phyloP scores from a whole-genome alignment of 352 stramenopile species.

The Pythium oligandrum region DNA sequence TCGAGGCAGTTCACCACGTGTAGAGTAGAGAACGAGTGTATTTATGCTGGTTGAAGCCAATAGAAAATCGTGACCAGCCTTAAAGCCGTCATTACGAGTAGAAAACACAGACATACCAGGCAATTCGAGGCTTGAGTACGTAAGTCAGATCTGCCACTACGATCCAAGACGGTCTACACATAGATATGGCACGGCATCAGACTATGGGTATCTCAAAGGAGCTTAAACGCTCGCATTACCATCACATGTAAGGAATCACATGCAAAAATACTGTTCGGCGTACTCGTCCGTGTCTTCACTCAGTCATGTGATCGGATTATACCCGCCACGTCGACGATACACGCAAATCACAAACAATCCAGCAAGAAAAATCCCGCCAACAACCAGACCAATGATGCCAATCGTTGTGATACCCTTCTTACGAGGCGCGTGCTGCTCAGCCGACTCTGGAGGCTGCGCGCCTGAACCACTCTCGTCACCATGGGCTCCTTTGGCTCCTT shows the following conservation, averaged over 20 bases:
- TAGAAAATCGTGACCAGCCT: too few species aligned
- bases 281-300: neutral
- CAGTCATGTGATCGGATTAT: slow-evolving; percentile 37
- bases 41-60: too few species aligned
- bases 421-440: slow-evolving; percentile 13
- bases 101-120: neutral
- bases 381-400: slow-evolving; percentile 40
- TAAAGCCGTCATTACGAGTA: neutral
- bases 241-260: slow-evolving; percentile 4
- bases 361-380: slow-evolving; percentile 34
- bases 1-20: too few species aligned
- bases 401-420: slow-evolving; percentile 15
- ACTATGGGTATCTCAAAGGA: too few species aligned
- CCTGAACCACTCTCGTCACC: neutral
- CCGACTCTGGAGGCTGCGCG: slow-evolving; percentile 14
- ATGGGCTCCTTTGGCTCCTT: neutral
- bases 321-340: slow-evolving; percentile 33
- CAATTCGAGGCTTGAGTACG: neutral
- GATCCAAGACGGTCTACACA: neutral
- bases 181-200: too few species aligned
- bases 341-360: slow-evolving; percentile 38
- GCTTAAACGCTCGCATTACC: neutral
- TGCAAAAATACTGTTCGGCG: slow-evolving; percentile 11
- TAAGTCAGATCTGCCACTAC: neutral
- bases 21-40: too few species aligned